Evolutionary conservation across 805 yeast species (phyloP).

Genomic region (Cyberlindnera bimundalis): DNA sequence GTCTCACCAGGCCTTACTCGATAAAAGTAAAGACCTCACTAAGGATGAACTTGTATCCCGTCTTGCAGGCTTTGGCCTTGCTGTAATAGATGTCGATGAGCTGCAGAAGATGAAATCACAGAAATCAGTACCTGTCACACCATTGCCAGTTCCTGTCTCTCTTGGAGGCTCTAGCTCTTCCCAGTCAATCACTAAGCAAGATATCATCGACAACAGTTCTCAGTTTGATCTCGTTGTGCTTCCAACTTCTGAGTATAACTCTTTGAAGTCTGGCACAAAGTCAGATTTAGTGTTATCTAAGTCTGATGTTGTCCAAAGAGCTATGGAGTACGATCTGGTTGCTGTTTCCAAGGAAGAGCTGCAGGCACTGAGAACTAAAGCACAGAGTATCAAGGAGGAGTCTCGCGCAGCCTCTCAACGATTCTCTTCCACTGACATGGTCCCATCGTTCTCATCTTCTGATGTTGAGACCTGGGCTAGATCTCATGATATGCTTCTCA

Average conservation of each 20-base stretch:
- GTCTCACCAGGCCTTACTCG: background rate
- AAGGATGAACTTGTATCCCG: constrained; percentile 11
- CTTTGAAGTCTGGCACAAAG: background rate
- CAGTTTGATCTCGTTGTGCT: constrained; percentile 32
- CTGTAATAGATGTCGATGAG: constrained; percentile 3
- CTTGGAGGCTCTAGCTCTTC: too few species aligned
- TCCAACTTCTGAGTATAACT: constrained; percentile 8
- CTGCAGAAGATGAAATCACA: constrained; percentile 5
- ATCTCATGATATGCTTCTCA: constrained; percentile 44
- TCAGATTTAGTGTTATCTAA: constrained; percentile 12
- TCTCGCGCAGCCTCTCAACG: too few species aligned
- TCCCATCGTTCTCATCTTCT: constrained; percentile 7
- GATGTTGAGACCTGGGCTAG: constrained; percentile 35
- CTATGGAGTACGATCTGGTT: constrained; percentile 33
- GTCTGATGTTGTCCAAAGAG: constrained; percentile 24
- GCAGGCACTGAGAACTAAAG: constrained; percentile 28
- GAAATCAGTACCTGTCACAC: background rate
- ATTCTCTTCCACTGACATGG: too few species aligned
- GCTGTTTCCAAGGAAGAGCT: constrained; percentile 35
- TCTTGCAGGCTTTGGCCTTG: background rate
- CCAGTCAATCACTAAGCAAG: constrained; percentile 7
- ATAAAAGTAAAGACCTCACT: constrained; percentile 6
- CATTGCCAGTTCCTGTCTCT: constrained; percentile 8
- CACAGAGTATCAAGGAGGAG: constrained; percentile 11
- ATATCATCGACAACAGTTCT: constrained; percentile 16